phyloP scores from a whole-genome alignment of 2,329 filamentous ascomycete genomes.

The Ophiosphaerella herpotricha region DNA sequence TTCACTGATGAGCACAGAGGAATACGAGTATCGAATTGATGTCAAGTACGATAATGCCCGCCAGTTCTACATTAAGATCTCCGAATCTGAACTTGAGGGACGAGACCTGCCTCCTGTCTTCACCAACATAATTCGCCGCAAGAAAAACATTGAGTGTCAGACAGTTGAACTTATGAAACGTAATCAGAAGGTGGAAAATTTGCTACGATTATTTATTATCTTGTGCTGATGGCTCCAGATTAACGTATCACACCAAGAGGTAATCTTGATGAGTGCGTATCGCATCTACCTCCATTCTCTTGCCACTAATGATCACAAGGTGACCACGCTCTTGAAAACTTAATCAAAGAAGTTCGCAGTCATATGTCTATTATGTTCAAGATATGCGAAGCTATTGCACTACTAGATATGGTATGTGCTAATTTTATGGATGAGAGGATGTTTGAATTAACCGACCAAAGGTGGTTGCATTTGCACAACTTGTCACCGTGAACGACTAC shows the following conservation, averaged over 20 bases:
- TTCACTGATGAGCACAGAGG: slow-evolving; percentile 29
- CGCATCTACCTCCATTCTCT: too few relatives aligned
- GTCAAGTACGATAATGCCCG: slow-evolving; percentile 78
- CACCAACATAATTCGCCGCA: slow-evolving; percentile 76
- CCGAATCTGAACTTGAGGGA: slow-evolving; percentile 65
- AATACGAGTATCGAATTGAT: slow-evolving; percentile 64
- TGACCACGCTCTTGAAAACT: slow-evolving; percentile 72
- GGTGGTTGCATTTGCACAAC: slow-evolving; percentile 54
- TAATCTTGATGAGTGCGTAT: slow-evolving; percentile 70
- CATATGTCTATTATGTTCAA: slow-evolving; percentile 77
- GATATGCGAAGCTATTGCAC: slow-evolving; percentile 81
- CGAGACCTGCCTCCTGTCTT: slow-evolving; percentile 67
- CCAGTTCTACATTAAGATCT: slow-evolving; percentile 77
- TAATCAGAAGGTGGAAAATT: slow-evolving; percentile 54
- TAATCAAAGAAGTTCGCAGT: slow-evolving; percentile 73
- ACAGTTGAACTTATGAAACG: slow-evolving; percentile 83
- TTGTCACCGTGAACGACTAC: slow-evolving; percentile 70
- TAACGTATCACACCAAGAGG: slow-evolving; percentile 79
- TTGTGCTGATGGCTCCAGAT: slow-evolving; percentile 57
- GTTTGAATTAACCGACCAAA: slow-evolving; percentile 8
- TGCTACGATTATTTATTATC: not conserved
- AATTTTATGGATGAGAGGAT: not conserved
- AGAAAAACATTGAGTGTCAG: slow-evolving; percentile 81
- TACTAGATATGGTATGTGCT: slow-evolving; percentile 76
- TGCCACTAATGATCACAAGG: slow-evolving; percentile 26